Evolutionary conservation across 257 asterid genomes (phyloP), one percentile per base, ranked within the genome.

Genomic region (Knoxia roxburghii): DNA sequence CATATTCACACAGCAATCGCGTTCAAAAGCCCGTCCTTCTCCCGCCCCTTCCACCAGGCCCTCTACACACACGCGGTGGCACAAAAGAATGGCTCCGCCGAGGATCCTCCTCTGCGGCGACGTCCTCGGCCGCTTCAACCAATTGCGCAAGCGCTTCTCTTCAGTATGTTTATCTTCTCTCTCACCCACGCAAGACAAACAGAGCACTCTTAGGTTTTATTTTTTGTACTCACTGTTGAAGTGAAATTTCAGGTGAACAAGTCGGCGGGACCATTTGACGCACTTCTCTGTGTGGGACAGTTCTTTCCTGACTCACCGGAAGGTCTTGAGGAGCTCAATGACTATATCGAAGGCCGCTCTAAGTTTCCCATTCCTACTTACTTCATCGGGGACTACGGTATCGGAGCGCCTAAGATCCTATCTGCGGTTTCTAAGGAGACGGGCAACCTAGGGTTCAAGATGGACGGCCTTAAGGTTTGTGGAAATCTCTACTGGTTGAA

Each of bases 231-330:
- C 37, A 58, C 35, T 18, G 12, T 64, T 72, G 45, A 13, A 48
- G 29, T 68, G 62, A 71, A 68, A 57, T 24, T 72, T 65, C 82
- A 93, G 99, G 99, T 93, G 79, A 93, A 85, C 78, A 93, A 90
- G 73, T 82, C 97, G 68, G 95, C 99, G 51, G 99, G 99, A 61
- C 97, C 99, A 35, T 93, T 93, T 70, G 97, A 90, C 72, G 97
- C 95, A 50, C 79, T 93, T 72, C 77, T 93, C 30, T 93, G 97
- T 61, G 99, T 93, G 26, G 99, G 97, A 4, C 99, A 93, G 77
- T 93, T 90, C 76, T 93, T 90, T 54, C 99, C 97, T 33, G 90
- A 86, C 35, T 56, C 91, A 0, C 71, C 85, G 26, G 99, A 88
- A 69, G 84, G 69, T 71, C 75, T 93, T 35, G 95, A 82, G 68